Percentiles rank a stretch among this genome's conserved stretches.
phyloP scores from a whole-genome alignment of 805 yeast species.

The Wickerhamiella kurtzmanii region DNA sequence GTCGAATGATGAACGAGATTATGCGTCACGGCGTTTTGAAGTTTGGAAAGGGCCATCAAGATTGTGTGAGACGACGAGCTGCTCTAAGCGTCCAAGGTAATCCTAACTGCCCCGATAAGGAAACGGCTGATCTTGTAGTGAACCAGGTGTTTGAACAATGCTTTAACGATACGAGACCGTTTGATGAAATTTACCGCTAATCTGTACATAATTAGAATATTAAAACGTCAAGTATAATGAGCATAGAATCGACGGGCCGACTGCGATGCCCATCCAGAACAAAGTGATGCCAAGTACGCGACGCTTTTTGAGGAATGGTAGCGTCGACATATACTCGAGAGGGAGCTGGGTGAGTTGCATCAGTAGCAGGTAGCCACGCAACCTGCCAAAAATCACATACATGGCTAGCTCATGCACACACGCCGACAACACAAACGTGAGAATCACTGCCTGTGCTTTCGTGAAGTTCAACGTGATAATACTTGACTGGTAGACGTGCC shows the following conservation, averaged over 20 bases:
- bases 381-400: conserved; percentile 68
- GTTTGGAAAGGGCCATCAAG: conserved; percentile 74
- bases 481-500: conserved; percentile 90
- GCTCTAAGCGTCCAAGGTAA: conserved; percentile 70
- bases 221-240: conserved; percentile 68
- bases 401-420: conserved; percentile 82
- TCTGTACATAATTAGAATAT: not conserved
- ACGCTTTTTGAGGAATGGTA: conserved; percentile 41
- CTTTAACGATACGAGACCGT: conserved; percentile 90
- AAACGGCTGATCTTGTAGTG: conserved; percentile 67
- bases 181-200: conserved; percentile 74
- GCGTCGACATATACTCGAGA: conserved; percentile 48
- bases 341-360: conserved; percentile 87
- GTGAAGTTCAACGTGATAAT: conserved; percentile 60
- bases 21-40: conserved; percentile 36
- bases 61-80: conserved; percentile 83
- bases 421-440: conserved; percentile 51
- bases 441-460: conserved; percentile 54
- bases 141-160: conserved; percentile 86
- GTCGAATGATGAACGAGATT: conserved; percentile 79
- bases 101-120: conserved; percentile 61
- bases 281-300: conserved; percentile 60
- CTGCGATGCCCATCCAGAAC: conserved; percentile 84
- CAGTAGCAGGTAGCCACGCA: conserved; percentile 66
- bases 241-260: conserved; percentile 83